Conservation (phyloP, 805 yeast genomes). For the Kodamaea restingae region DNA sequence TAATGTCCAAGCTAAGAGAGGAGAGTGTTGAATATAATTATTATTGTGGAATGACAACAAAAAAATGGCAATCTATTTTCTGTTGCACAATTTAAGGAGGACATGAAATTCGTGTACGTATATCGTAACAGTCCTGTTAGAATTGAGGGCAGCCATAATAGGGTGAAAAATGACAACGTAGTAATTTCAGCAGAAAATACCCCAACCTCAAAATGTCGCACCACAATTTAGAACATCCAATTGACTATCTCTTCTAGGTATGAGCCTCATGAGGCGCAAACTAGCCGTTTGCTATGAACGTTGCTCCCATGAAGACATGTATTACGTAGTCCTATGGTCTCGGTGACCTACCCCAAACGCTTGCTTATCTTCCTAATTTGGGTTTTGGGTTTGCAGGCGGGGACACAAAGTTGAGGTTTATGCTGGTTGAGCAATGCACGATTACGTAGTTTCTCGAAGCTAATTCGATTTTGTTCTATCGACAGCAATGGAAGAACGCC, state of each 20-base stretch:
- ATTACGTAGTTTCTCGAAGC: not conserved
- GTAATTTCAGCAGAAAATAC: no score
- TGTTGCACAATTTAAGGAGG: slow-evolving; percentile 5
- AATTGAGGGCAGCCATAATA: not conserved
- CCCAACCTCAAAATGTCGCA: no score
- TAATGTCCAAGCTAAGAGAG: slow-evolving; percentile 1
- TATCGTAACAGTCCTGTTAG: not conserved
- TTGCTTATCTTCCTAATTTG: not conserved
- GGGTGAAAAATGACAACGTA: no score
- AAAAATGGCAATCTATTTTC: slow-evolving; percentile 5
- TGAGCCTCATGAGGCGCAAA: no score
- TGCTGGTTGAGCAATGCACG: not conserved
- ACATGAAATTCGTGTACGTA: slow-evolving; percentile 3
- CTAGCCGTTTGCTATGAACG: no score
- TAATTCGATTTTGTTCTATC: no score
- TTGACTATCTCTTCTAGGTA: no score
- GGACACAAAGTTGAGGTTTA: not conserved
- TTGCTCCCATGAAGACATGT: no score
- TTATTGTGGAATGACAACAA: slow-evolving; percentile 7
- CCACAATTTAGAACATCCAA: no score
- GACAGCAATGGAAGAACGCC: no score
- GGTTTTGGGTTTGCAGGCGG: not conserved
- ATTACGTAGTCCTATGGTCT: no score
- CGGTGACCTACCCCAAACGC: slow-evolving; percentile 1
- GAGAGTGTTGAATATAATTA: slow-evolving; percentile 5